phyloP scores from a whole-genome alignment of 1,284 basidiomycete species.

The Xanthoconium separans region DNA sequence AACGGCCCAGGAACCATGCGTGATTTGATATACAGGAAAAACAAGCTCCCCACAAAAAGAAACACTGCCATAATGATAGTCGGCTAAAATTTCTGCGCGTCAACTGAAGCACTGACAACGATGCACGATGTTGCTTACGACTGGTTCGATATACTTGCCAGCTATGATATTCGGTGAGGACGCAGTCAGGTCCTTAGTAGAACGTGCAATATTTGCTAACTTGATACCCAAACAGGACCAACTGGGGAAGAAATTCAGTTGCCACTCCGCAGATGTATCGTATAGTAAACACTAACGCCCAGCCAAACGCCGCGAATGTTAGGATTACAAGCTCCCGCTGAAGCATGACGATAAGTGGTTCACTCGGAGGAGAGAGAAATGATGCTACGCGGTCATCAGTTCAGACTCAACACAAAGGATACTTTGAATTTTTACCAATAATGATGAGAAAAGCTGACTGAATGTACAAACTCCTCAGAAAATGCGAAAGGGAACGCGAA shows the following conservation, averaged over 20 bases:
- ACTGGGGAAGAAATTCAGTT: slow-evolving; percentile 35
- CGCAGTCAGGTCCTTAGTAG: slow-evolving; percentile 41
- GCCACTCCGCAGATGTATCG: not conserved
- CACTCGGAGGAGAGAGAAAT: slow-evolving; percentile 66
- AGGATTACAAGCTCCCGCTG: slow-evolving; percentile 68
- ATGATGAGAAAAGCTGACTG: slow-evolving; percentile 69
- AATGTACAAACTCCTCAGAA: not conserved
- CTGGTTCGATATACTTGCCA: slow-evolving; percentile 62
- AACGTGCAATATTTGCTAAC: slow-evolving; percentile 60
- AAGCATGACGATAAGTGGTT: slow-evolving; percentile 65
- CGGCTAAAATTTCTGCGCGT: slow-evolving; percentile 38
- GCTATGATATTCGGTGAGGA: slow-evolving; percentile 39
- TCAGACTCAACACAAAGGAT: not conserved
- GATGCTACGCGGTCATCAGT: slow-evolving; percentile 42
- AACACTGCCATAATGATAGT: slow-evolving; percentile 64
- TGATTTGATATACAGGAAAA: slow-evolving; percentile 64
- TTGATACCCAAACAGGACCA: slow-evolving; percentile 72
- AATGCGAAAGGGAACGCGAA: not conserved
- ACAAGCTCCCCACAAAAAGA: slow-evolving; percentile 59
- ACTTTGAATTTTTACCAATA: slow-evolving; percentile 43
- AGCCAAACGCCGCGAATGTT: slow-evolving; percentile 48
- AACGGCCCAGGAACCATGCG: slow-evolving; percentile 67
- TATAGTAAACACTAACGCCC: slow-evolving; percentile 54
- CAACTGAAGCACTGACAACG: not conserved
- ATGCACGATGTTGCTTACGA: slow-evolving; percentile 37